Percentiles rank a stretch among this genome's conserved stretches.
phyloP scores from a whole-genome alignment of 345 rosid genomes.

The Rhodamnia argentea region DNA sequence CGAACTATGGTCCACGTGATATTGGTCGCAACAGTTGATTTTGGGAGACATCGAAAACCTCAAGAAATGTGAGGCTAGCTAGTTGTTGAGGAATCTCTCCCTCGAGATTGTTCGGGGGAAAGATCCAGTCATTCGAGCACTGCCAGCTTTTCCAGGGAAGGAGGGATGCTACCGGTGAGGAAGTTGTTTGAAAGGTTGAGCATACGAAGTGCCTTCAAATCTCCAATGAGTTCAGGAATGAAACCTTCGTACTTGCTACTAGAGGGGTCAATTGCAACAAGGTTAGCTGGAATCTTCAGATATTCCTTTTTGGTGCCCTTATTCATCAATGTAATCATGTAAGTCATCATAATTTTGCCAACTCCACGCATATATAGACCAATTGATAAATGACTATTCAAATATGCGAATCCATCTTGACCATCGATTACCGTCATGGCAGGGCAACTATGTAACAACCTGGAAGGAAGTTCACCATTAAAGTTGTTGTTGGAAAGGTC shows the following conservation, averaged over 20 bases:
- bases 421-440: background rate
- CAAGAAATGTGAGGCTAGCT: background rate
- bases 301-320: background rate
- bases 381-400: background rate
- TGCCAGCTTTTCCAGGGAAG: background rate
- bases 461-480: background rate
- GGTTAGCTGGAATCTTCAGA: rapidly evolving
- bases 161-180: background rate
- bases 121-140: background rate
- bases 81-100: background rate
- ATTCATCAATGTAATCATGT: background rate
- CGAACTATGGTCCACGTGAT: background rate
- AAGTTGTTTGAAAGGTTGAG: background rate
- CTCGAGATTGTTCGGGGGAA: rapidly evolving
- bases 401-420: background rate
- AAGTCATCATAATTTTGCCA: too few relatives aligned
- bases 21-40: background rate
- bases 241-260: background rate
- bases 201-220: background rate
- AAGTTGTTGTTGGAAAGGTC: background rate
- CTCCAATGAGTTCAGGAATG: background rate
- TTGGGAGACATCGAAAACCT: background rate
- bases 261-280: background rate
- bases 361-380: too few relatives aligned
- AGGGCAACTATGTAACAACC: background rate